Evolutionary conservation across 176 grass and related monocot species (phyloP), one percentile per base, ranked within the genome.

Genomic region (Carex parvula): DNA sequence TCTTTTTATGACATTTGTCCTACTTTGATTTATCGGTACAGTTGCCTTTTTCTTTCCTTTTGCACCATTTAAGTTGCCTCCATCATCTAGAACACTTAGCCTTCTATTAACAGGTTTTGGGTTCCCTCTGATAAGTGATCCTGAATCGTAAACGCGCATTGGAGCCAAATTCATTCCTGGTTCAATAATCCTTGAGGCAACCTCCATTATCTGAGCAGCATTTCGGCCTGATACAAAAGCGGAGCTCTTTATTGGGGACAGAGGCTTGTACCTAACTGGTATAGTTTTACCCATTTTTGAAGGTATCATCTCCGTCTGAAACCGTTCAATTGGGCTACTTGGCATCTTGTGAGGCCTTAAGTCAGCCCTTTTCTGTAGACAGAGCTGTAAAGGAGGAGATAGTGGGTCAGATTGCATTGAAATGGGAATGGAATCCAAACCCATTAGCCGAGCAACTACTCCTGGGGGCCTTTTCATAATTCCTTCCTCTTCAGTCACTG

Each of bases 401-500:
- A 81, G 84, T 26, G 91, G 65, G 50, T 84, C 88, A 15, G 87
- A 85, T 84, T 84, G 48, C 68, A 82, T 87, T 84, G 86, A 69
- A 0, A 55, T 52, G 16, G 96, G 96, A 86, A 99, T 95, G 15
- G 90, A 94, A 64, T 95, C 88, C 86, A 99, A 86, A 83, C 96
- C 96, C 96, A 99, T 95, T 83, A 99, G 91, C 80, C 93, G 87
- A 48, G 93, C 93, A 20, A 99, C 96, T 3, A 95, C 91, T 53
- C 93, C 91, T 11, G 93, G 88, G 46, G 86, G 72, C 63, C 79
- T 92, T 62, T 71, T 87, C 1, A 14, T 42, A 73, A 60, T 88
- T 80, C 83, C 83, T 90, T 94, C 93, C 58, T 91, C 90, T 42
- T 94, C 93, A 17, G 84, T 74, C 0, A 89, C 88, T 22, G 96